Evolutionary conservation across 2,329 filamentous ascomycete genomes (phyloP).

Genomic region (Colletotrichum sp.): DNA sequence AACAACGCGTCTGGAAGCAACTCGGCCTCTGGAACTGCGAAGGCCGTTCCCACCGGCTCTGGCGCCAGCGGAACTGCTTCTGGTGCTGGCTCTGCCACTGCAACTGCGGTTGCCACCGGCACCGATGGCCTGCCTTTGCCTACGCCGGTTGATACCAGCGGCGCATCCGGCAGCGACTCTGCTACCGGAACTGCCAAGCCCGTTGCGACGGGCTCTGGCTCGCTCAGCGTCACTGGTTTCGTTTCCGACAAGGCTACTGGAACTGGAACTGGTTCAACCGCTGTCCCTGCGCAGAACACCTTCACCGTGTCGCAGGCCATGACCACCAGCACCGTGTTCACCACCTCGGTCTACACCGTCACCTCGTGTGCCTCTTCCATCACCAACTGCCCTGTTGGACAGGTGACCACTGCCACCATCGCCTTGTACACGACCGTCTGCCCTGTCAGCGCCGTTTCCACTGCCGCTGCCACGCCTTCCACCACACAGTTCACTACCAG

Average conservation of each 20-base stretch:
- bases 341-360: slow-evolving; percentile 37
- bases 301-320: background rate
- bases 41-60: background rate
- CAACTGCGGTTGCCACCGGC: background rate
- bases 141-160: background rate
- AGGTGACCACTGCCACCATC: slow-evolving; percentile 40
- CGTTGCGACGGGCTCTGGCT: background rate
- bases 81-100: background rate
- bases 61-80: background rate
- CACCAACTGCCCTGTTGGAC: slow-evolving; percentile 27
- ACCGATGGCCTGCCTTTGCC: background rate
- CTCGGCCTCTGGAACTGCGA: background rate
- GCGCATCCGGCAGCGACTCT: background rate
- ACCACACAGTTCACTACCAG: slow-evolving; percentile 31
- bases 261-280: slow-evolving; percentile 4
- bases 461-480: background rate
- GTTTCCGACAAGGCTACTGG: slow-evolving; percentile 3
- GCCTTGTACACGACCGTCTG: slow-evolving; percentile 45
- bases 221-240: background rate
- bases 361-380: slow-evolving; percentile 53
- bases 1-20: background rate
- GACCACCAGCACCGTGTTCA: slow-evolving; percentile 35
- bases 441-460: slow-evolving; percentile 35
- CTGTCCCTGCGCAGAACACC: background rate
- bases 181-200: background rate